Base-by-base conservation (phyloP, 225 moss, liverwort and hornwort genomes). In the Sphagnum tenellum region DNA sequence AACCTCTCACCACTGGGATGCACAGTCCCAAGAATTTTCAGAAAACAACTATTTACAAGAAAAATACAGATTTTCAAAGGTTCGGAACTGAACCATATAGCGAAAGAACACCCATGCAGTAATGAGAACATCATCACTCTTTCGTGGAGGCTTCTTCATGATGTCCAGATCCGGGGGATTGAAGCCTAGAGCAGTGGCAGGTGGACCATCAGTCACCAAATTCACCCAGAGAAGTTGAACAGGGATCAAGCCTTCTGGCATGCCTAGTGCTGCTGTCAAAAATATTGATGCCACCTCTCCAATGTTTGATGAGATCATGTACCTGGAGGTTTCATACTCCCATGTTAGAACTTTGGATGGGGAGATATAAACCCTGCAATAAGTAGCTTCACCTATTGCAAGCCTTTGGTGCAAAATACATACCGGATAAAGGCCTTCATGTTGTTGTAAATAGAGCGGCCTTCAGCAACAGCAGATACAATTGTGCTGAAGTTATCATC, bases 371-470 rank as follows among this genome's bases (percentile, higher is more conserved):
- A 29, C 29, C 29, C 29, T 29, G 29, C 29, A 62, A 46, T 2
- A 62, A 14, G 61, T 44, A 5, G 12, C 59, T 44, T 59, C 7
- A 59, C 12, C 5, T 44, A 8, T 44, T 13, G 12, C 7, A 59
- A 48, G 56, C 62, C 10, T 9, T 48, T 63, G 63, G 48, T 47
- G 50, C 47, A 65, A 46, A 67, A 9, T 44, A 66, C 62, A 72
- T 4, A 85, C 90, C 91, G 83, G 58, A 94, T 94, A 12, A 94
- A 91, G 9, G 94, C 91, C 67, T 94, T 94, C 94, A 94, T 91
- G 67, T 94, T 94, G n/a, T 89, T 89, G 66, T 90, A 94, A 57
- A 94, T 94, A 3, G 94, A 80, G 4, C 84, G 14, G 5, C 82
- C 86, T 47, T 86, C 79, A 3, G 58, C 60, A 29, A 86, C 66